Evolutionary conservation across 441 rosid species (phyloP), one percentile per base, ranked within the genome.

Genomic region (Geranium incanum): DNA sequence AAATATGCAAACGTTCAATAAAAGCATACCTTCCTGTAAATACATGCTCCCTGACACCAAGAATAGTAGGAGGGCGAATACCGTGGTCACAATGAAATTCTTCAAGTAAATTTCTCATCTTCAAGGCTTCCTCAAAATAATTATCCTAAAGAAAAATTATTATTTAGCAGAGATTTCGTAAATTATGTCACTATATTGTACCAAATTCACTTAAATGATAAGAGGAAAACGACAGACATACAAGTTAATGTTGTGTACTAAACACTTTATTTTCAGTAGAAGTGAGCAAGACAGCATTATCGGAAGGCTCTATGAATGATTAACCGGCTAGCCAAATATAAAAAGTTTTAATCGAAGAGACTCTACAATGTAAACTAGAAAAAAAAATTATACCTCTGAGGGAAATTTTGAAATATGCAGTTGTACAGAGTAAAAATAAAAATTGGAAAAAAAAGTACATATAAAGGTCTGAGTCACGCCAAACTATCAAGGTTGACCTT

Each of bases 61-160:
- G 95, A 84, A 95, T 95, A 23, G 97, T 91, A 76, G 99, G 88
- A 74, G 89, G 84, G 70, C 81, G 95, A 77, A 89, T 86, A 45
- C 99, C 99, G 78, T 95, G 97, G 81, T 89, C 87, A 66, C 77
- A 36, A 66, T 87, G 83, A 59, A 95, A 95, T 80, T 93, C 98
- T 78, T 93, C 98, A 68, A 95, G 85, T 72, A 95, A 95, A 84
- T 95, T 95, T 81, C 99, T 85, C 97, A 93, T 86, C 84, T 95
- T 95, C 81, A 95, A 79, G 69, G 99, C 99, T 82, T 95, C 99
- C 82, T 95, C 99, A 81, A 95, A 95, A 79, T 95, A 93, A 80
- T 95, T 95, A 79, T 95, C 99, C 99, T 71, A 64, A 71, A 62
- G 62, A 4, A 71, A 45, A 21, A 70, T 23, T 13, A 66, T 38